Base-by-base conservation (phyloP, 108 stramenopile genomes). In the Bacterosira constricta region DNA sequence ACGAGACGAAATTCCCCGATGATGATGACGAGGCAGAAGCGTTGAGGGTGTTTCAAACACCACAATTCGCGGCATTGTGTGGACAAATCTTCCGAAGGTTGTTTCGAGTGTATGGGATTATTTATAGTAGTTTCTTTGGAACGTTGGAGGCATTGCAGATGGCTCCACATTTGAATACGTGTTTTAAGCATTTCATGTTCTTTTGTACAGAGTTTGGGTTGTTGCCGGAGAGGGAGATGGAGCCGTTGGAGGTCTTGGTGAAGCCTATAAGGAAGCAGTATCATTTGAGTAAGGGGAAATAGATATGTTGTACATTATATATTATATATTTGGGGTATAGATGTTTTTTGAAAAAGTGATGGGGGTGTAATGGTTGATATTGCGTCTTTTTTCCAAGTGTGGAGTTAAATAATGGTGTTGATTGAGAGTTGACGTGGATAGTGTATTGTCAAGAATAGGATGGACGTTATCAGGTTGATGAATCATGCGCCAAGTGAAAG, bases 151-250 rank as follows among this genome's bases (percentile, higher is more conserved):
- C 94, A 23, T 62, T 95, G 71, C 90, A 88, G 51, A 91, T 95
- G 94, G 90, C 94, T 7, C 90, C 94, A 42, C 90, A 92, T 81
- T 79, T 95, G 66, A 95, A 95, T 74, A 90, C 94, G 15, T 91
- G 91, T 71, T 95, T 95, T 77, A 95, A 95, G 62, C 94, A 95
- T 62, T 95, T 95, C 68, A 91, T 95, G 90, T 95, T 88, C 81
- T 95, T 95, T 75, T 95, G 91, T 67, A 91, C 90, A 1, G 94
- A 95, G 71, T 95, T 95, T 69, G 88, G 88, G 0, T 64, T 95
- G 30, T 80, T 95, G 79, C 94, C 91, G 23, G 94, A 95, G 70
- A 83, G 91, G 69, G 94, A 95, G 77, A 83, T 95, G 53, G 94
- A 91, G 58, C 91, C 91, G 20, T 57, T 95, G 72, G 91, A 95